phyloP scores from a whole-genome alignment of 2,329 filamentous ascomycete genomes.

The Fusarium euwallaceae region DNA sequence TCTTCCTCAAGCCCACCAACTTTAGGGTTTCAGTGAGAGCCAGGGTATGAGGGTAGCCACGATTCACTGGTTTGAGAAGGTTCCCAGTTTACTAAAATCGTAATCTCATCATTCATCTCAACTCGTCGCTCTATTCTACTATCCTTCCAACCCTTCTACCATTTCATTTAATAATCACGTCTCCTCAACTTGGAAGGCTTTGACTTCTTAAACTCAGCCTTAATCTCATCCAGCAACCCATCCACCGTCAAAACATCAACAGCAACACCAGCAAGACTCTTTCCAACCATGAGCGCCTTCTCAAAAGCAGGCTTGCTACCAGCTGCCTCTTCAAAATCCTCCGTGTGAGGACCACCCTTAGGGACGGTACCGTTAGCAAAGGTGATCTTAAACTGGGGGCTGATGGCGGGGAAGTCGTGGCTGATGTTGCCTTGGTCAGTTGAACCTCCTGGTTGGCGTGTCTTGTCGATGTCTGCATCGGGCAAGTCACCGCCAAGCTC shows the following conservation, averaged over 20 bases:
- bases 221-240: slow-evolving; percentile 53
- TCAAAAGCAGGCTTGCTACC: slow-evolving; percentile 63
- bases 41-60: neutral
- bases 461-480: slow-evolving; percentile 44
- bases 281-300: slow-evolving; percentile 60
- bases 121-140: neutral
- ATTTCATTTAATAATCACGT: neutral
- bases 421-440: slow-evolving; percentile 51
- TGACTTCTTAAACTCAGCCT: slow-evolving; percentile 37
- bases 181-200: slow-evolving; percentile 11
- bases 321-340: slow-evolving; percentile 61
- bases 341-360: slow-evolving; percentile 61
- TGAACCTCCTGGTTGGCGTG: slow-evolving; percentile 37
- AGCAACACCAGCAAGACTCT: slow-evolving; percentile 62
- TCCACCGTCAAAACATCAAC: slow-evolving; percentile 60
- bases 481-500: slow-evolving; percentile 42
- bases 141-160: neutral
- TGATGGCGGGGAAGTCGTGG: slow-evolving; percentile 47
- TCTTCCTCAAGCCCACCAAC: slow-evolving; percentile 3
- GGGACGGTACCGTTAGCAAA: slow-evolving; percentile 42
- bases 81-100: neutral
- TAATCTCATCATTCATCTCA: neutral
- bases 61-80: accelerated
- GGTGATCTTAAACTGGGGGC: slow-evolving; percentile 44
- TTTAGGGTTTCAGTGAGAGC: neutral